These are phyloP conservation scores for Climacium dendroides DNA, from an alignment of 225 moss, liverwort and hornwort genomes.

Conservation along the genomic window DNA sequence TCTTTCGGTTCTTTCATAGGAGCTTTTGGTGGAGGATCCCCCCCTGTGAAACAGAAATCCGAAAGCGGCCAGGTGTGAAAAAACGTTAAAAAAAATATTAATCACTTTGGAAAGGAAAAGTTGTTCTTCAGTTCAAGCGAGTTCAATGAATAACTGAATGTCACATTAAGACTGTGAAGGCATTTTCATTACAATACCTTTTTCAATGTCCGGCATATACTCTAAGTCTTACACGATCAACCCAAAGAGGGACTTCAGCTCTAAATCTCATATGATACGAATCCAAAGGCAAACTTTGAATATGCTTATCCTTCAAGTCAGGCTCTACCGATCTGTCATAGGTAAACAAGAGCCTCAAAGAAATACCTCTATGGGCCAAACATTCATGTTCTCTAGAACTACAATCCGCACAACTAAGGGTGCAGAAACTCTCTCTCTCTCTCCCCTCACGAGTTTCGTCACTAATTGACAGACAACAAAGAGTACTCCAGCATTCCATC, in stretches of 20 bases:
- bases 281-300: background rate
- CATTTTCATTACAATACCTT: background rate
- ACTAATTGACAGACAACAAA: background rate
- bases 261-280: background rate
- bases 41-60: conserved; percentile 13
- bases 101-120: background rate
- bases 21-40: background rate
- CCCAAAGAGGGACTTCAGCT: background rate
- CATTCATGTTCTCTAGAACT: background rate
- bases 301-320: background rate
- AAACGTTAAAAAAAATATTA: background rate
- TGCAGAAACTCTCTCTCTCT: background rate
- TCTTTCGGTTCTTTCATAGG: background rate
- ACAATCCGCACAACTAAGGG: background rate
- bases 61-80: background rate
- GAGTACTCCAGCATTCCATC: background rate
- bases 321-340: conserved; percentile 6
- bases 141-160: background rate
- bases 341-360: background rate
- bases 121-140: background rate
- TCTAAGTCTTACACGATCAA: background rate
- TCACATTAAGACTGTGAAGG: background rate
- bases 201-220: background rate
- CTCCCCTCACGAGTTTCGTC: background rate
- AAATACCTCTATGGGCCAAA: background rate